Evolutionary conservation across 208 protist species (phyloP), one percentile per base, ranked within the genome.

Genomic region (Naegleria lovaniensis): DNA sequence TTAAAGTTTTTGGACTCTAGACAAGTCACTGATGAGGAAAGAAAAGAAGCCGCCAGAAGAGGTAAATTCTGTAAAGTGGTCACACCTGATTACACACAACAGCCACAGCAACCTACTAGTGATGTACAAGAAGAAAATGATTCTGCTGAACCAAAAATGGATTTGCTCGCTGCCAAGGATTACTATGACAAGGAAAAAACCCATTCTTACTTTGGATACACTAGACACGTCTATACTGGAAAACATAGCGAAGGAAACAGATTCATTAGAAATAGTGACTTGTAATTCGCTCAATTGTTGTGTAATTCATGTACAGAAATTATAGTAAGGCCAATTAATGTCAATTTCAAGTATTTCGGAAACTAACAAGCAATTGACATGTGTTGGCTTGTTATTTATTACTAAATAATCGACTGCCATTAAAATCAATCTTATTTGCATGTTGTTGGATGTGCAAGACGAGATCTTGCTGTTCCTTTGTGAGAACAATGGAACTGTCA

Each of bases 161-260:
- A 33, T 75, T 19, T 39, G 4, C 22, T 16, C 29, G 58, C 29
- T 39, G 55, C 33, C 91, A 36, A 88, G n/a, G 58, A 25, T 25
- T 76, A 16, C 39, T 67, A 33, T 67, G 36, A 93, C 29, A 55
- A 92, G 19, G 41, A 58, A 88, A 88, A 39, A 38, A 58, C n/a
- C 0, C 33, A 48, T 39, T 88, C 85, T 7, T 89, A 55, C 79
- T 79, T 91, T 91, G 58, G 59, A 43, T 75, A 83, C 22, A 83
- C 55, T 16, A 83, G 90, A 58, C 55, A 93, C 13, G 91, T 93
- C 2, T 94, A 94, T 88, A 92, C 36, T 89, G 93, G 93, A 5
- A 94, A 93, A 67, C 59, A 88, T 43, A 92, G 87, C 52, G 93
- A 94, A 89, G 93, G 93, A 58, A 94, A 94, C 87, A 75, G 93